Percentiles rank a stretch among this genome's conserved stretches.
Evolutionary conservation across 208 protist species (phyloP).

Genomic region (Trypanosoma conorhini): DNA sequence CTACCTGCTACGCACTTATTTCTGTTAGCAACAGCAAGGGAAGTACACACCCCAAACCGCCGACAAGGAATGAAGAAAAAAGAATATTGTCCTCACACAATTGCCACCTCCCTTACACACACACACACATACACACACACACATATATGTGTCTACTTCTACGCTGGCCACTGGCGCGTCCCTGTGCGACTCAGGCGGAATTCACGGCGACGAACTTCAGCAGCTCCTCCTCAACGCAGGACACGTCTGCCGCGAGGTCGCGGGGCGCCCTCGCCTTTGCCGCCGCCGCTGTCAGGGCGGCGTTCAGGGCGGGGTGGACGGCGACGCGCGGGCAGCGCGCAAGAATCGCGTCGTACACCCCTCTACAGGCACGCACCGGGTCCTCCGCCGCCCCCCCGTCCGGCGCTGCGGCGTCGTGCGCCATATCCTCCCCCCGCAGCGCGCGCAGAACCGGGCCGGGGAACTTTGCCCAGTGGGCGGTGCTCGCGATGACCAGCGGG

Average conservation of each 20-base stretch:
- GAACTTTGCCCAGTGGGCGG: conserved; percentile 90
- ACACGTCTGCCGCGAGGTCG: conserved; percentile 29
- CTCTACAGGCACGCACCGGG: conserved; percentile 26
- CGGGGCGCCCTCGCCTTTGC: conserved; percentile 23
- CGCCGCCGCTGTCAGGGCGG: conserved; percentile 39
- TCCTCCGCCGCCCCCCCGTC: not conserved
- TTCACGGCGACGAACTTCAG: conserved; percentile 27
- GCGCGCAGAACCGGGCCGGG: conserved; percentile 74
- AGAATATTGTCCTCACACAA: not conserved
- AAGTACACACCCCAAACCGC: not conserved
- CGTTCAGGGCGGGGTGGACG: conserved; percentile 48
- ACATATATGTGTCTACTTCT: not conserved
- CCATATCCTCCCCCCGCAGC: conserved; percentile 48
- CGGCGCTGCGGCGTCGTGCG: conserved; percentile 1
- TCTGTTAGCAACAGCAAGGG: not conserved
- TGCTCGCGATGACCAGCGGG: conserved; percentile 69
- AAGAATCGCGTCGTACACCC: conserved; percentile 32
- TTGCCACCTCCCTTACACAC: not conserved
- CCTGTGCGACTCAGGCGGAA: not conserved
- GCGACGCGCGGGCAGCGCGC: conserved; percentile 19
- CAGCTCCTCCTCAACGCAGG: conserved; percentile 42
- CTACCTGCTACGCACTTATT: not conserved
- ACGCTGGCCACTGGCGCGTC: not conserved
- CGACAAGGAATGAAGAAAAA: not conserved
- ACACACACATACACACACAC: not conserved